Conservation (phyloP, 805 yeast species). For the Cyberlindnera mycetangii region DNA sequence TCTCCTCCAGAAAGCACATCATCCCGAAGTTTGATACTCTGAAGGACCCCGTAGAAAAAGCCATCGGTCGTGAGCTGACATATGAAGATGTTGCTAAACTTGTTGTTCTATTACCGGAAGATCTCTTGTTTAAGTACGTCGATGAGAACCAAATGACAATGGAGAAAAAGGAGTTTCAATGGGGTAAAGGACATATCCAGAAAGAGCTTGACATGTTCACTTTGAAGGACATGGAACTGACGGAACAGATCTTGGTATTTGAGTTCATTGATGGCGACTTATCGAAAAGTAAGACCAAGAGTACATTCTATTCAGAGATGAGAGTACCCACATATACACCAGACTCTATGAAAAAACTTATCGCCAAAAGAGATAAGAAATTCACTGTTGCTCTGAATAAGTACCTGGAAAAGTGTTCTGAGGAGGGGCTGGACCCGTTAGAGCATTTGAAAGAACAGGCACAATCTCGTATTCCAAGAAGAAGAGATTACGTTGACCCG, state of each 20-base stretch:
- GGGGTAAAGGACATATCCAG: slow-evolving; percentile 49
- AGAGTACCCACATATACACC: slow-evolving; percentile 49
- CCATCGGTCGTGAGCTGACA: slow-evolving; percentile 42
- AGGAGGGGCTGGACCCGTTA: slow-evolving; percentile 37
- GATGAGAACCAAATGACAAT: slow-evolving; percentile 66
- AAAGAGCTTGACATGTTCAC: slow-evolving; percentile 52
- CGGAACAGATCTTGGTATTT: slow-evolving; percentile 61
- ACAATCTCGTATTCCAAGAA: slow-evolving; percentile 42
- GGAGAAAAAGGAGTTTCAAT: slow-evolving; percentile 36
- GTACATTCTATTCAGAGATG: slow-evolving; percentile 41
- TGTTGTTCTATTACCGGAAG: slow-evolving; percentile 60
- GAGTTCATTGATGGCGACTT: slow-evolving; percentile 71
- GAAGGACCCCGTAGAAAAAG: slow-evolving; percentile 49
- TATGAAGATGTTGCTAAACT: slow-evolving; percentile 63
- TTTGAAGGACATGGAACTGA: slow-evolving; percentile 37
- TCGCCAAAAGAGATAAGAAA: slow-evolving; percentile 51
- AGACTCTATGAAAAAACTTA: slow-evolving; percentile 57
- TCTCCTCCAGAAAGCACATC: slow-evolving; percentile 58
- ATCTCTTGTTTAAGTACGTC: slow-evolving; percentile 67
- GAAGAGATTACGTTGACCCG: slow-evolving; percentile 55
- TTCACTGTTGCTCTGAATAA: slow-evolving; percentile 41
- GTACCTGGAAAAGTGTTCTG: slow-evolving; percentile 35
- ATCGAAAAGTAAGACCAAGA: slow-evolving; percentile 45
- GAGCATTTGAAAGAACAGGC: slow-evolving; percentile 37
- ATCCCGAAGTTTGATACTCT: slow-evolving; percentile 54